Conservation (phyloP, 495 filamentous ascomycete genomes). For the Hyphodiscus hymeniophilus region DNA sequence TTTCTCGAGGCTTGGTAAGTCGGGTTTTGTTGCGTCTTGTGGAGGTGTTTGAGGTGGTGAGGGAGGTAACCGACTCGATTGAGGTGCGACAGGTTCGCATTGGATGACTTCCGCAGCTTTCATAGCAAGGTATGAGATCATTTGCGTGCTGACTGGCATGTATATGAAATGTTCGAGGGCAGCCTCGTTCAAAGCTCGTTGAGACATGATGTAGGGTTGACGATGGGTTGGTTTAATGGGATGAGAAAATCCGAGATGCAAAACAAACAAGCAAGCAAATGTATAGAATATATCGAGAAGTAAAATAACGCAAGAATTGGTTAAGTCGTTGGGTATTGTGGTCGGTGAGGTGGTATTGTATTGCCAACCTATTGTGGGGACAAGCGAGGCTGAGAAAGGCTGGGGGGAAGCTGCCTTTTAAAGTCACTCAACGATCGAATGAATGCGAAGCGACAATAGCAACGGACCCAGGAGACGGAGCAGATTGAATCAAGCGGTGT, state of each 20-base stretch:
- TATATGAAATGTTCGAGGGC: conserved; percentile 88
- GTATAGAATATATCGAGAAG: neutral
- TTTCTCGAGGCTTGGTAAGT: conserved; percentile 63
- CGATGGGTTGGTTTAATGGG: neutral
- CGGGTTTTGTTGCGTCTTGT: conserved; percentile 34
- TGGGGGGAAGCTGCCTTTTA: neutral
- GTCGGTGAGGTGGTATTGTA: conserved; percentile 4
- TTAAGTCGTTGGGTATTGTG: conserved; percentile 3
- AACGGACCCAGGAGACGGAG: neutral
- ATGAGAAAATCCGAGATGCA: neutral
- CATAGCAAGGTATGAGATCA: conserved; percentile 77
- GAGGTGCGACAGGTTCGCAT: conserved; percentile 55
- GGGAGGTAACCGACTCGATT: conserved; percentile 49
- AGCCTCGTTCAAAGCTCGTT: conserved; percentile 48
- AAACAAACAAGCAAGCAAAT: conserved; percentile 1
- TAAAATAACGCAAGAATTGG: neutral
- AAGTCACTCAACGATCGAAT: too few species aligned
- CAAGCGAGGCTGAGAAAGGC: neutral
- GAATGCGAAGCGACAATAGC: neutral
- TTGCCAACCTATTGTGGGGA: neutral
- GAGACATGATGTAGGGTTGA: conserved; percentile 11
- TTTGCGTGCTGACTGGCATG: conserved; percentile 67
- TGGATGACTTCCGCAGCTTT: conserved; percentile 85
- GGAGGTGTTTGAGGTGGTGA: conserved; percentile 62
- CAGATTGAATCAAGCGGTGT: too few species aligned